Conservation (phyloP, 129 eudicot species). For the Flaveria robusta region DNA sequence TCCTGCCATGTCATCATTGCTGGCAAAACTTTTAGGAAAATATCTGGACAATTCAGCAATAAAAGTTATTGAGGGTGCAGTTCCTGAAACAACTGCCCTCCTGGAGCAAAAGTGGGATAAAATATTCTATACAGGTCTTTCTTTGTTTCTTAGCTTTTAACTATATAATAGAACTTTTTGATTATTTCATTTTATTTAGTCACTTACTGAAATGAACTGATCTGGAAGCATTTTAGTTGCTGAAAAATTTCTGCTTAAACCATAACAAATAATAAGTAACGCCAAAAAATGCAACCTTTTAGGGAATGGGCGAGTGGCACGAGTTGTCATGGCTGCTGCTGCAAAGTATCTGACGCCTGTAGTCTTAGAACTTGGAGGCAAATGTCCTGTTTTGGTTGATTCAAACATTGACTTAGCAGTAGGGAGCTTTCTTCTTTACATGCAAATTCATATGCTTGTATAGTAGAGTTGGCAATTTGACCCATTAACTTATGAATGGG, state of each 20-base stretch:
- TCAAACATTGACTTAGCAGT: slow-evolving; percentile 63
- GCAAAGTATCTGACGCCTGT: slow-evolving; percentile 96
- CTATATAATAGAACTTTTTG: neutral
- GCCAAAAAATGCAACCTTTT: slow-evolving; percentile 19
- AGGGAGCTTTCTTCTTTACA: slow-evolving; percentile 21
- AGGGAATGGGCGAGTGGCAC: slow-evolving; percentile 84
- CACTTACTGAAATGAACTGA: slow-evolving; percentile 15
- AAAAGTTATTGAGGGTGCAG: slow-evolving; percentile 83
- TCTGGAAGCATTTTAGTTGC: slow-evolving; percentile 6
- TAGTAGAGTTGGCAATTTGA: neutral
- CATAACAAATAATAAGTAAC: slow-evolving; percentile 5
- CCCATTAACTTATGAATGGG: neutral
- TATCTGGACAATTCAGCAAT: slow-evolving; percentile 76
- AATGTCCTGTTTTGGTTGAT: slow-evolving; percentile 83
- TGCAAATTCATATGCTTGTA: neutral
- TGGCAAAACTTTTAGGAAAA: slow-evolving; percentile 61
- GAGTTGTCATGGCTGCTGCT: slow-evolving; percentile 86
- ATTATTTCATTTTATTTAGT: neutral
- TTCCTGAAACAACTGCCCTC: slow-evolving; percentile 75
- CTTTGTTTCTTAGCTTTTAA: slow-evolving; percentile 15
- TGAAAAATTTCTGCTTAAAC: neutral
- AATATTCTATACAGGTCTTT: slow-evolving; percentile 84
- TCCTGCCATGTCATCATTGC: slow-evolving; percentile 71
- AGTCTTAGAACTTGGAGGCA: slow-evolving; percentile 93
- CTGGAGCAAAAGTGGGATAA: slow-evolving; percentile 96